Evolutionary conservation across 2,329 filamentous ascomycete species (phyloP).

Genomic region (Pseudopyrenochaeta lycopersici): DNA sequence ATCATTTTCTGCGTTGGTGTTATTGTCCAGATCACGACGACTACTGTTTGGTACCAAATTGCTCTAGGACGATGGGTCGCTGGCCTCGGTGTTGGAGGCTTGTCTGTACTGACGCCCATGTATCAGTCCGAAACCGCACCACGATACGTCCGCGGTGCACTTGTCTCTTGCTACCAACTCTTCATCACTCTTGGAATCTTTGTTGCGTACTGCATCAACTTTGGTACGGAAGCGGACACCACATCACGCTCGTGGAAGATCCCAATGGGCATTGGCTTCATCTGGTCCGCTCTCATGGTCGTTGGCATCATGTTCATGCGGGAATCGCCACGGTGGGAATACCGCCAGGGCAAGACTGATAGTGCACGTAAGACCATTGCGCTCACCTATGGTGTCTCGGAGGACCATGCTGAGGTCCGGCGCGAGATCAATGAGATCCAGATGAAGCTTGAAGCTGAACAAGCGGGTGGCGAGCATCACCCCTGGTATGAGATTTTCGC

Average conservation of each 20-base stretch:
- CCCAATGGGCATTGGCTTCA: slow-evolving; percentile 67
- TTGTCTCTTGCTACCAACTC: slow-evolving; percentile 72
- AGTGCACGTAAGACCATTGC: slow-evolving; percentile 61
- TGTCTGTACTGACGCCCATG: slow-evolving; percentile 67
- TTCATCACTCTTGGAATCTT: slow-evolving; percentile 75
- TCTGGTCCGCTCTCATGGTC: slow-evolving; percentile 65
- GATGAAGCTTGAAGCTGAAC: slow-evolving; percentile 64
- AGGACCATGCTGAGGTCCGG: slow-evolving; percentile 63
- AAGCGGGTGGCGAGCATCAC: slow-evolving; percentile 45
- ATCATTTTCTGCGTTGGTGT: slow-evolving; percentile 72
- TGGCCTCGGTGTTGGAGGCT: slow-evolving; percentile 70
- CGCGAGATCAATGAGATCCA: slow-evolving; percentile 65
- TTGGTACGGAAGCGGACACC: slow-evolving; percentile 62
- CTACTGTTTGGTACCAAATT: slow-evolving; percentile 68
- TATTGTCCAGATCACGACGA: slow-evolving; percentile 70
- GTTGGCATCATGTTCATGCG: slow-evolving; percentile 64
- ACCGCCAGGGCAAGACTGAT: slow-evolving; percentile 63
- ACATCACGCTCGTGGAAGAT: slow-evolving; percentile 69
- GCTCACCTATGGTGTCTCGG: slow-evolving; percentile 63
- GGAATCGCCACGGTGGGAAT: slow-evolving; percentile 67
- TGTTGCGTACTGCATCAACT: slow-evolving; percentile 63
- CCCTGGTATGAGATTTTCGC: slow-evolving; percentile 68
- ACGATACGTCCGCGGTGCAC: slow-evolving; percentile 69
- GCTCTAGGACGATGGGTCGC: slow-evolving; percentile 71
- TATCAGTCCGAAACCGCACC: slow-evolving; percentile 74